phyloP scores from a whole-genome alignment of 495 filamentous ascomycete species.

The Pyrenula aspistea region DNA sequence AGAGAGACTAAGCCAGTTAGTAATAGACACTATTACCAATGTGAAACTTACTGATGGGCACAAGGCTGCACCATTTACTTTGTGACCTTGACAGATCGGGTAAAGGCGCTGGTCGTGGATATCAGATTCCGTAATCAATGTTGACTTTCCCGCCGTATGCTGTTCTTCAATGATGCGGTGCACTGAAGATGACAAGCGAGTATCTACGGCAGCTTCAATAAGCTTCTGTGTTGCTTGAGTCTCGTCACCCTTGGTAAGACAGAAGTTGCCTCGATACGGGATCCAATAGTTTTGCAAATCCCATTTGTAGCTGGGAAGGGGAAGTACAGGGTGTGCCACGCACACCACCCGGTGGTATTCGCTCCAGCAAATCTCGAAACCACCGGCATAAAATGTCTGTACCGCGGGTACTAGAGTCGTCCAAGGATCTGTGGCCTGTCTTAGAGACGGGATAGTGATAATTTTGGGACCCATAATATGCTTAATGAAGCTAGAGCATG shows the following conservation, averaged over 20 bases:
- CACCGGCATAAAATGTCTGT: slow-evolving; percentile 21
- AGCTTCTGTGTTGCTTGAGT: slow-evolving; percentile 5
- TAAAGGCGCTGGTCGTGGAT: slow-evolving; percentile 23
- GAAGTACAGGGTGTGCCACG: slow-evolving; percentile 22
- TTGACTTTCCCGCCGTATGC: slow-evolving; percentile 20
- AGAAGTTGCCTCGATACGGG: too few species aligned
- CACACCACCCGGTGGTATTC: slow-evolving; percentile 35
- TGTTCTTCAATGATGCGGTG: slow-evolving; percentile 25
- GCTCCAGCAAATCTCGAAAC: slow-evolving; percentile 30
- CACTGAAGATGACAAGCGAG: slow-evolving; percentile 28
- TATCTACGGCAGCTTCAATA: too few species aligned
- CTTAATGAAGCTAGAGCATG: slow-evolving; percentile 47
- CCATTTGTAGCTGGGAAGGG: slow-evolving; percentile 33
- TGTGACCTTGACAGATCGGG: slow-evolving; percentile 22
- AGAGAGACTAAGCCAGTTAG: slow-evolving; percentile 1
- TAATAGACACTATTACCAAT: background rate
- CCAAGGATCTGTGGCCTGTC: slow-evolving; percentile 39
- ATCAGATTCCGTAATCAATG: slow-evolving; percentile 23
- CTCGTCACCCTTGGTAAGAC: too few species aligned
- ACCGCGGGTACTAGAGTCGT: slow-evolving; percentile 28
- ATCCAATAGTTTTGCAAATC: slow-evolving; percentile 41
- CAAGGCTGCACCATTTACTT: slow-evolving; percentile 26
- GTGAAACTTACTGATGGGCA: slow-evolving; percentile 18
- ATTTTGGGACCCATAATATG: slow-evolving; percentile 36
- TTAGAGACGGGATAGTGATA: slow-evolving; percentile 34